A percentile compares a stretch with the other conserved stretches of the same genome.
Conservation (phyloP, 2,329 filamentous ascomycete genomes). For the Trichoderma polysporum region DNA sequence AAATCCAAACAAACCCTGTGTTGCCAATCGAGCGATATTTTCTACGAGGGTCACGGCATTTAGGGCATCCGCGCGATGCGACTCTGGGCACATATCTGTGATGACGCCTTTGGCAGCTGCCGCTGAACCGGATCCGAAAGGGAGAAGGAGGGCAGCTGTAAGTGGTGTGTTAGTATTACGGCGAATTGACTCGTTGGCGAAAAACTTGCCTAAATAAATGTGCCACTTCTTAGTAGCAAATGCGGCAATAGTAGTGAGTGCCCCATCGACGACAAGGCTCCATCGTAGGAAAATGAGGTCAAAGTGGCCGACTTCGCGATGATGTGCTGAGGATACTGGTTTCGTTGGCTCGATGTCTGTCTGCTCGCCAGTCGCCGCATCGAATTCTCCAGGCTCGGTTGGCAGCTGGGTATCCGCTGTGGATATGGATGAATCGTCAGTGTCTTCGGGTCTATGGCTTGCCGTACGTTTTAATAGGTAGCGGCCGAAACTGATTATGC, state of each 20-base stretch:
- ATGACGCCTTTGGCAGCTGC: slow-evolving; percentile 72
- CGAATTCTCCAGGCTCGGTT: slow-evolving; percentile 42
- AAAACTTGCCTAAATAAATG: slow-evolving; percentile 57
- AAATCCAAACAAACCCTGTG: slow-evolving; percentile 65
- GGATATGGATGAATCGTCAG: neutral
- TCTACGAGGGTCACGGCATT: slow-evolving; percentile 69
- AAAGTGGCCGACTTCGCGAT: slow-evolving; percentile 55
- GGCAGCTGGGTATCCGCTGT: slow-evolving; percentile 30
- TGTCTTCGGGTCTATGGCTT: neutral
- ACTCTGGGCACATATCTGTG: slow-evolving; percentile 64
- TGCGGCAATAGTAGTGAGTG: slow-evolving; percentile 61
- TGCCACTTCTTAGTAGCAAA: slow-evolving; percentile 66
- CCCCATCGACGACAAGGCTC: slow-evolving; percentile 63
- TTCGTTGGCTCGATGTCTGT: slow-evolving; percentile 46
- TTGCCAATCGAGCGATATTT: slow-evolving; percentile 64
- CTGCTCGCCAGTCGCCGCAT: slow-evolving; percentile 41
- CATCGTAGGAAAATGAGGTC: slow-evolving; percentile 67
- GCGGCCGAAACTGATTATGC: slow-evolving; percentile 50
- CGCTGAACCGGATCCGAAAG: slow-evolving; percentile 67
- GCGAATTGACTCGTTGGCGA: too few relatives aligned
- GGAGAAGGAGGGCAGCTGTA: slow-evolving; percentile 61
- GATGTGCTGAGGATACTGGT: slow-evolving; percentile 29
- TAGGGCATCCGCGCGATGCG: slow-evolving; percentile 63
- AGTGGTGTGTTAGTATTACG: neutral
- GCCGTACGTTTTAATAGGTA: slow-evolving; percentile 15